These are phyloP conservation scores for Rosellinia necatrix DNA, from an alignment of 2,329 filamentous ascomycete species.

Conservation along the genomic window DNA sequence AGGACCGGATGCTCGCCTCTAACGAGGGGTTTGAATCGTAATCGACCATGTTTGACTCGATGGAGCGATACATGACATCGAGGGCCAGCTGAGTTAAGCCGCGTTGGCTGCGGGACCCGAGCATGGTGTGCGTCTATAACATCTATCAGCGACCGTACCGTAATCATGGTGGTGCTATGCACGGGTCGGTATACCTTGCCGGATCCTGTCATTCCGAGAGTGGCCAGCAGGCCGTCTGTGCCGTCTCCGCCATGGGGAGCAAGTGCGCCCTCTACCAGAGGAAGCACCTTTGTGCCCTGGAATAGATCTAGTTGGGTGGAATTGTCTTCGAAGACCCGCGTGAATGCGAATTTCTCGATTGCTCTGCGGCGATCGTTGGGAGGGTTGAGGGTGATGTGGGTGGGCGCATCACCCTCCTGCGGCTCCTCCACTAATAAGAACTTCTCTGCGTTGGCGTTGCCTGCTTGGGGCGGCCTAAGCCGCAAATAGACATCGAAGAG, in stretches of 20 bases:
- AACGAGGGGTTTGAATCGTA: constrained; percentile 60
- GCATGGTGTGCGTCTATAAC: constrained; percentile 86
- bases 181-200: constrained; percentile 73
- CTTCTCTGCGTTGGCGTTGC: constrained; percentile 58
- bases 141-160: constrained; percentile 17
- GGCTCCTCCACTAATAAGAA: constrained; percentile 78
- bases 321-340: constrained; percentile 86
- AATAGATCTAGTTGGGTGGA: constrained; percentile 87
- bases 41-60: constrained; percentile 73
- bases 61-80: constrained; percentile 84
- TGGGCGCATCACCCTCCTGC: constrained; percentile 53
- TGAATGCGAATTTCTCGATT: constrained; percentile 93
- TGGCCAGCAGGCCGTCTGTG: constrained; percentile 87
- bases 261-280: constrained; percentile 80
- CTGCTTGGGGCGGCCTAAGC: constrained; percentile 68
- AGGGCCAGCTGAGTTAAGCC: constrained; percentile 91
- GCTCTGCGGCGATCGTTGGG: constrained; percentile 85
- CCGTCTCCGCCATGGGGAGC: constrained; percentile 74
- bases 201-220: constrained; percentile 90
- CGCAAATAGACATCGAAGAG: constrained; percentile 93
- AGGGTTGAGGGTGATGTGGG: constrained; percentile 77
- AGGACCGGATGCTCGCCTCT: constrained; percentile 73
- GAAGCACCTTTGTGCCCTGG: constrained; percentile 73
- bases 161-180: background rate
- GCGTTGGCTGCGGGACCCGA: constrained; percentile 84